Base-by-base conservation (phyloP, 75 land plant species). In the Selaginella moellendorffii region DNA sequence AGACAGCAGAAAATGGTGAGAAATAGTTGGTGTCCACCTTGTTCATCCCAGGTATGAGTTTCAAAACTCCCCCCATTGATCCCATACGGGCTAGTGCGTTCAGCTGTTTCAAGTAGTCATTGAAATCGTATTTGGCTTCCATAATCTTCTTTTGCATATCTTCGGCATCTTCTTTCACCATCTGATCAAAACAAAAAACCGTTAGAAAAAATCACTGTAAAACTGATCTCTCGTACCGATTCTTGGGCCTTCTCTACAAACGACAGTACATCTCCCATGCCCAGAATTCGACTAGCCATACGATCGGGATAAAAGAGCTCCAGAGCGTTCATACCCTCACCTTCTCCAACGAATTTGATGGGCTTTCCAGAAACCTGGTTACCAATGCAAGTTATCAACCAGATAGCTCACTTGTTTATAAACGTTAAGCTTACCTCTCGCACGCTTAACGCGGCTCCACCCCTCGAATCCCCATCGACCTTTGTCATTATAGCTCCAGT, bases 401-500 rank as follows among this genome's bases (percentile, higher is more conserved):
- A 2, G 2, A 5, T 24, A 54, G 24, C 59, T 20, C 14, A n/a
- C 2, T 24, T 24, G 2, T 5, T 5, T 10, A 46, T 18, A 46
- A 46, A 46, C 14, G 10, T 26, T 64, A 23, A 29, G 14, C 63
- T 29, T 23, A 84, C 98, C 91, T 95, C 99, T 79, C 74, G 81
- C 27, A 95, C 97, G 79, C 97, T 95, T 63, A 95, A 72, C 65
- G 99, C 99, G 62, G 99, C 99, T 70, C 99, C 99, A 76, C 99
- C 99, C 74, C 99, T 81, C 52, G 99, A 95, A 71, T 95, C 99
- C 27, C 99, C 99, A 90, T 95, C 99, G 56, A 95, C 78, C 79
- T 95, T 95, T 52, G 99, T 95, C 70, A 95, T 52, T 54, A 95
- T 90, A 20, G 99, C 97, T 30, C 99, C 99, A 58, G 99, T 95